Evolutionary conservation across 148 eudicot genomes (phyloP).

Genomic region (Bassia scoparia): DNA sequence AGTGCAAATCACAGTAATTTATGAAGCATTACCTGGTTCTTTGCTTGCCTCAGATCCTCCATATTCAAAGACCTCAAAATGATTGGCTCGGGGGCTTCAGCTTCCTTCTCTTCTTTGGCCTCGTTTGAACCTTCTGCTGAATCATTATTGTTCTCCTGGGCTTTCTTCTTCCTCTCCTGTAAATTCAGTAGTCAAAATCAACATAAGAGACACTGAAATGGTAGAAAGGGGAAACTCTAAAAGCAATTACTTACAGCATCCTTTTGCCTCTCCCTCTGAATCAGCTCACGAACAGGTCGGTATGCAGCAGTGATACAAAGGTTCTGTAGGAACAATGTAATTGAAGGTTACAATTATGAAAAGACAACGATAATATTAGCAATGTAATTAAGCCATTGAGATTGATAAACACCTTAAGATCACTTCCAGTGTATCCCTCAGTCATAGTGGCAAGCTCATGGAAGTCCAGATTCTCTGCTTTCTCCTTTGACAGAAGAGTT

Average conservation of each 20-base stretch:
- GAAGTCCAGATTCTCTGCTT: conserved; percentile 62
- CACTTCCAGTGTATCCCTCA: conserved; percentile 95
- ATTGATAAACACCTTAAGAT: conserved; percentile 60
- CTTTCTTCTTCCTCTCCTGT: conserved; percentile 61
- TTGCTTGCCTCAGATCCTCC: conserved; percentile 93
- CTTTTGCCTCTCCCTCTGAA: conserved; percentile 74
- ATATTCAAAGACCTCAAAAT: conserved; percentile 70
- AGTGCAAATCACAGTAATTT: not conserved
- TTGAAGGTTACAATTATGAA: conserved; percentile 6
- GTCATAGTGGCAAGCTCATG: conserved; percentile 86
- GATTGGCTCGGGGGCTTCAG: conserved; percentile 51
- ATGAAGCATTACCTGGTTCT: conserved; percentile 61
- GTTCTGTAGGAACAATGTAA: conserved; percentile 47
- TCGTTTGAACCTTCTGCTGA: conserved; percentile 39
- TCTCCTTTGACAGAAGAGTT: conserved; percentile 74
- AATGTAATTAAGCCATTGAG: not conserved
- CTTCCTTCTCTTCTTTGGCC: conserved; percentile 36
- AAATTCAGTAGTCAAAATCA: conserved; percentile 7
- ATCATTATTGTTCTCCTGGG: conserved; percentile 44
- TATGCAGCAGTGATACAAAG: conserved; percentile 89
- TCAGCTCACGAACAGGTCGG: conserved; percentile 86
- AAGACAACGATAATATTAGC: not conserved
- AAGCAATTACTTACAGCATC: conserved; percentile 44
- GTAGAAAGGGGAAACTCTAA: not conserved
- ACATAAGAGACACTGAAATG: not conserved